Conservation (phyloP, 1,284 basidiomycete genomes). For the Cryptococcus sp. region DNA sequence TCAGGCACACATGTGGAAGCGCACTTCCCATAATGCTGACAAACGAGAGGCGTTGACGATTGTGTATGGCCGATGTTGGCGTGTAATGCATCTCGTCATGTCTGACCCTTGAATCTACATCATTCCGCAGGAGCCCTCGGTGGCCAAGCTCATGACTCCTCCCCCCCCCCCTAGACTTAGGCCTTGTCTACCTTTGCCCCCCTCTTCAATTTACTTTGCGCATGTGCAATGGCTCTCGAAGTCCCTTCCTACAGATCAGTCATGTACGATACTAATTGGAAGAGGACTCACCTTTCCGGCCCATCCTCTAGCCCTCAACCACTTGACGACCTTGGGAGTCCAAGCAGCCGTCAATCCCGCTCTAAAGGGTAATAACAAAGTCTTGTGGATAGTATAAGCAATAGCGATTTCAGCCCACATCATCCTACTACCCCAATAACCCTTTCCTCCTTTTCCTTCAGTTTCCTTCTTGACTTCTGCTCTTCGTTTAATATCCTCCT, state of each 20-base stretch:
- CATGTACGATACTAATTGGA: no score
- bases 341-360: slow-evolving; percentile 83
- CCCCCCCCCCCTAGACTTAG: no score
- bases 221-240: background rate
- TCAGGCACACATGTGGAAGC: no score
- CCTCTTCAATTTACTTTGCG: background rate
- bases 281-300: slow-evolving; percentile 42
- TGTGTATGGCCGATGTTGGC: no score
- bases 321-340: slow-evolving; percentile 77
- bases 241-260: background rate
- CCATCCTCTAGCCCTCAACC: slow-evolving; percentile 72
- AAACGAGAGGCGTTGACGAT: no score
- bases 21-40: no score
- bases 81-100: no score
- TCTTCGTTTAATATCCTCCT: slow-evolving; percentile 10
- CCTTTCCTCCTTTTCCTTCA: slow-evolving; percentile 7
- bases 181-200: background rate
- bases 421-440: slow-evolving; percentile 18
- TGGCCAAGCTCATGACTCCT: no score
- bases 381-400: slow-evolving; percentile 96
- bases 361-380: slow-evolving; percentile 81
- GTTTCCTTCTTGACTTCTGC: slow-evolving; percentile 8
- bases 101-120: no score
- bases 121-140: no score
- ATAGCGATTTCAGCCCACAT: slow-evolving; percentile 86